Evolutionary conservation across 225 moss, liverwort and hornwort genomes (phyloP), one percentile per base, ranked within the genome.

Genomic region (Rhytidiadelphus loreus): DNA sequence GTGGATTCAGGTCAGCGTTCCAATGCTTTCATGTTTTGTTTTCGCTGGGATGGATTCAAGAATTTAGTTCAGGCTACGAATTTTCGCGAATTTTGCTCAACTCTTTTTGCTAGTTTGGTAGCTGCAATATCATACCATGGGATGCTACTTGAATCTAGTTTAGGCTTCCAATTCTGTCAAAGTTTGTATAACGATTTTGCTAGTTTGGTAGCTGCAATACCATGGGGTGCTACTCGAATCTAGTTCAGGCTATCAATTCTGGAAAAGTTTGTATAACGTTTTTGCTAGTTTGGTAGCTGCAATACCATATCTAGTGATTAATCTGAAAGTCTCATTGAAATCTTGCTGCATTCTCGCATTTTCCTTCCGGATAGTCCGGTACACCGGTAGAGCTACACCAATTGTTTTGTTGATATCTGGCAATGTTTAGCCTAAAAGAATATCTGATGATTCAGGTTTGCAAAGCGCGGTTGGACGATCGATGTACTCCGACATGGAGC

Each of bases 1-100:
- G 90, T 92, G 62, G 92, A 92, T 65, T 65, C 86, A 86, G 86
- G 86, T 86, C 53, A 86, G 86, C 53, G 22, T 53, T 12, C 17
- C 64, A 55, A 41, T 53, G n/a, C 24, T 30, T 75, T 52, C 53
- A 20, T 86, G 30, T 23, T 41, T 43, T 53, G 30, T 56, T 76
- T 26, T 46, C 35, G 48, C 29, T 48, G 50, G 62, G n/a, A 59
- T 46, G 26, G 21, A 48, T 85, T 37, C 75, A 21, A 85, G 20
- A 72, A 46, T 72, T 23, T 60, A 25, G 69, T 7, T 19, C 13
- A 39, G 55, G 33, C 16, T 43, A 23, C 33, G 53, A 77, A 41
- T 41, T 55, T 30, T 41, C 11, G 41, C 20, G 61, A 65, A 41
- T 41, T 64, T 55, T 65, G 30, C 41, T 7, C 1, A 21, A 22